Evolutionary conservation across 2,329 filamentous ascomycete genomes (phyloP), one percentile per base, ranked within the genome.

Genomic region (Mariannaea elegans): DNA sequence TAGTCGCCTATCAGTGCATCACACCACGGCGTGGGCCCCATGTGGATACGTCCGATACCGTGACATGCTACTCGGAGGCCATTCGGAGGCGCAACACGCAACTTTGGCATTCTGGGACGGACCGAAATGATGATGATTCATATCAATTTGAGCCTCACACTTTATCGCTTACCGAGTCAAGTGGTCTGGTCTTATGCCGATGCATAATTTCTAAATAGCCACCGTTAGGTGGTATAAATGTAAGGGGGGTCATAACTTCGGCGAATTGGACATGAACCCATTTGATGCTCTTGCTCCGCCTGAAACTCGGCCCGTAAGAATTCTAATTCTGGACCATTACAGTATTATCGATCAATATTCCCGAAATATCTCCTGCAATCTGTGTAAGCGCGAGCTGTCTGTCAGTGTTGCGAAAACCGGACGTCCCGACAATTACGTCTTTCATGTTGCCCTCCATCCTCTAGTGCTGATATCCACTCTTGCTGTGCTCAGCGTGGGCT

Each of bases 121-220:
- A 46, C 47, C 55, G 47, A 57, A 46, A 57, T 46, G 47, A 38
- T 36, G 36, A 32, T 46, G 46, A 45, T 51, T 46, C 46, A 51
- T 46, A 38, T 57, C 39, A 36, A 18, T 24, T 56, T 57, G 54
- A 57, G 54, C 54, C 54, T 51, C 54, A 57, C 47, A 47, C n/a
- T 34, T 51, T 24, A 24, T 51, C n/a, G 31, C 55, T 32, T 41
- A 41, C 46, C 47, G 31, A 10, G 7, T 14, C 21, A 32, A 31
- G 39, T 38, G 13, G 47, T n/a, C 45, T 38, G 19, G n/a, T n/a
- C n/a, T n/a, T 46, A 13, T 50, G 31, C 39, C 36, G 47, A 51
- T 57, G 45, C 54, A 39, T 46, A 23, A 57, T 51, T 45, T 46
- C 36, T 13, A 31, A 18, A 8, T 31, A n/a, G n/a, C 19, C 21